Base-by-base conservation (phyloP, 2,329 filamentous ascomycete species). In the Trichoderma brevicompactum region DNA sequence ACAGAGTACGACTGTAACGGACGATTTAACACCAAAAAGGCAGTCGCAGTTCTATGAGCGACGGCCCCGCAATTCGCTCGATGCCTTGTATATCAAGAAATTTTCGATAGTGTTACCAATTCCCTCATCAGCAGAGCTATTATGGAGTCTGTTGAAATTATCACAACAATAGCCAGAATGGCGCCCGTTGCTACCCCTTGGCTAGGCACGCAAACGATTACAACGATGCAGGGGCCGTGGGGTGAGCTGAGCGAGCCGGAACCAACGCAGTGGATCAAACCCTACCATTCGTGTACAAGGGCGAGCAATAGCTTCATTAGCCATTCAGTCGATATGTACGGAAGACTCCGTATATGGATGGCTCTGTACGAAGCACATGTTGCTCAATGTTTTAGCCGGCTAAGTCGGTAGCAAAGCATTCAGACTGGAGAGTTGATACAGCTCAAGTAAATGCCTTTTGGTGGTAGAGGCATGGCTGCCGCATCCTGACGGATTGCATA, bases 141-240 rank as follows among this genome's bases (percentile, higher is more conserved):
- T 5, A 44, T 19, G 28, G 54, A 34, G 54, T n/a, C 23, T 34
- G 32, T 32, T 23, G 40, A 9, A 17, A 44, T 3, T 34, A 23
- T 13, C 28, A 46, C 17, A 13, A 12, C 23, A 7, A 23, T 43
- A 28, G 8, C 23, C 5, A 19, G 28, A 12, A 28, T n/a, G 6
- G 13, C 43, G 32, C 56, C 38, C 38, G 53, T n/a, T 40, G 43
- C 28, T 40, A 50, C 34, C 44, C 44, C 44, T 17, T 49, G 17
- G 28, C 17, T 19, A 49, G 10, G 13, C 43, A 41, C 23, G 28
- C 38, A 53, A 34, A 43, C 28, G 46, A 52, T 44, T 52, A 32
- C 49, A 40, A 43, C 12, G 19, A 63, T 38, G 49, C 48, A 63
- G 28, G 48, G 59, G 40, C 40, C 59, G 59, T 43, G 59, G 59